Evolutionary conservation across 1,139 yeast genomes (phyloP).

Genomic region (Saccharomyces hybrid): DNA sequence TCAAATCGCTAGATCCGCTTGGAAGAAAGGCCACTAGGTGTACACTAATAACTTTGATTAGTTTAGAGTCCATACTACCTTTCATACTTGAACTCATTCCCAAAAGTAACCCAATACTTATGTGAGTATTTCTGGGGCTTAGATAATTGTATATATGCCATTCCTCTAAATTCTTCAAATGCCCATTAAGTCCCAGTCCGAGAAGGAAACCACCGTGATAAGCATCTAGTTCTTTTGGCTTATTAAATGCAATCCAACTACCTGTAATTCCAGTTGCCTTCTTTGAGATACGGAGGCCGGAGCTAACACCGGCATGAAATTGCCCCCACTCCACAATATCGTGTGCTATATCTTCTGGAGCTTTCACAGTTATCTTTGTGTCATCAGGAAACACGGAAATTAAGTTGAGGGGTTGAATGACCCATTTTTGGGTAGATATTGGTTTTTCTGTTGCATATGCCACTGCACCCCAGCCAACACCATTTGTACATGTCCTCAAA

Average conservation of each 20-base stretch:
- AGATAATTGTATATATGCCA: constrained; percentile 95
- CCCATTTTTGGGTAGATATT: constrained; percentile 74
- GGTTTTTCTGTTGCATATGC: constrained; percentile 66
- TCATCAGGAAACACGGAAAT: constrained; percentile 62
- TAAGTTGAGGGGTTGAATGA: constrained; percentile 69
- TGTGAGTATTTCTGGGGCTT: constrained; percentile 80
- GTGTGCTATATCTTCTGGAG: constrained; percentile 46
- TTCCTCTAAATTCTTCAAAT: constrained; percentile 73
- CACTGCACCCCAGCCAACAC: constrained; percentile 76
- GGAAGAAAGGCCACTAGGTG: constrained; percentile 92
- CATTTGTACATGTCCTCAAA: constrained; percentile 60
- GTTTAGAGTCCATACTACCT: constrained; percentile 78
- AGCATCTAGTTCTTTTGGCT: constrained; percentile 58
- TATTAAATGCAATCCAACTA: constrained; percentile 87
- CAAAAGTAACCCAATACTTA: constrained; percentile 77
- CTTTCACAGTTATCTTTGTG: constrained; percentile 50
- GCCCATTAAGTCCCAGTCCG: constrained; percentile 90
- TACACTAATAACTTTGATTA: constrained; percentile 86
- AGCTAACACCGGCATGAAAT: constrained; percentile 87
- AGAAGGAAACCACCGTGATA: constrained; percentile 94
- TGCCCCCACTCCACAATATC: constrained; percentile 70
- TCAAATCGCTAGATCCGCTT: constrained; percentile 80
- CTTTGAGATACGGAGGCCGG: constrained; percentile 71
- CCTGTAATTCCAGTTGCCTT: constrained; percentile 72
- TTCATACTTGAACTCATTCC: constrained; percentile 90